Percentiles rank a stretch among this genome's conserved stretches.
These are phyloP conservation scores for Dichotomopilus funicola DNA, from an alignment of 2,329 filamentous ascomycete genomes.

Conservation along the genomic window DNA sequence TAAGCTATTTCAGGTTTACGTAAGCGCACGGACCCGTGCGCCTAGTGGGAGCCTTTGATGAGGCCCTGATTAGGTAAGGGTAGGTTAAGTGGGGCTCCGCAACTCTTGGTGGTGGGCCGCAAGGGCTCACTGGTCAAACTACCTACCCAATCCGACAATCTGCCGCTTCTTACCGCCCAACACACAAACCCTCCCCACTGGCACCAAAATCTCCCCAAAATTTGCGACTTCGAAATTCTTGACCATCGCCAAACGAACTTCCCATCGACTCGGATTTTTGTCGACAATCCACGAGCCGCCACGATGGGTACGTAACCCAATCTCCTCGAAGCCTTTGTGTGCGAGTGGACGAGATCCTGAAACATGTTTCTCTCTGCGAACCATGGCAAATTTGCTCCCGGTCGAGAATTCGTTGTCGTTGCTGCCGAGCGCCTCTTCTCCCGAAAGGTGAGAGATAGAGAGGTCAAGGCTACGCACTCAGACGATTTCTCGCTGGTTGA, in stretches of 20 bases:
- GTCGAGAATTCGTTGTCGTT: constrained; percentile 11
- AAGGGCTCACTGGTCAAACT: no score
- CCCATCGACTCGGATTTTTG: constrained; percentile 24
- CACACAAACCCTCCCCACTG: constrained; percentile 15
- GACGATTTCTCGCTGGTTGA: constrained; percentile 16
- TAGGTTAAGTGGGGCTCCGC: neutral
- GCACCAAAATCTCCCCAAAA: constrained; percentile 13
- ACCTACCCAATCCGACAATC: neutral
- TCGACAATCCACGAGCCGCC: constrained; percentile 35
- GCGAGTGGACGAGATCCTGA: constrained; percentile 39
- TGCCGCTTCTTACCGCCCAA: constrained; percentile 19
- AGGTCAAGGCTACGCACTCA: constrained; percentile 4
- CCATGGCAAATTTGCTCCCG: constrained; percentile 23
- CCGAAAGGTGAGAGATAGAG: constrained; percentile 5
- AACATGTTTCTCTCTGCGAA: constrained; percentile 24
- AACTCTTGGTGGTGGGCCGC: neutral
- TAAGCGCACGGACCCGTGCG: no score
- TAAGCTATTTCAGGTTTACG: no score
- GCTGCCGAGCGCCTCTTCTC: constrained; percentile 1
- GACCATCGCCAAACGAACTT: constrained; percentile 21
- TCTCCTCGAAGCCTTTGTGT: constrained; percentile 40
- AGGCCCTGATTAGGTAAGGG: no score
- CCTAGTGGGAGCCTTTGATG: no score
- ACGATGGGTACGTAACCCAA: constrained; percentile 54
- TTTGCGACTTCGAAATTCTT: constrained; percentile 11